These are phyloP conservation scores for Porodaedalea pini DNA, from an alignment of 1,284 basidiomycete species.

Conservation along the genomic window DNA sequence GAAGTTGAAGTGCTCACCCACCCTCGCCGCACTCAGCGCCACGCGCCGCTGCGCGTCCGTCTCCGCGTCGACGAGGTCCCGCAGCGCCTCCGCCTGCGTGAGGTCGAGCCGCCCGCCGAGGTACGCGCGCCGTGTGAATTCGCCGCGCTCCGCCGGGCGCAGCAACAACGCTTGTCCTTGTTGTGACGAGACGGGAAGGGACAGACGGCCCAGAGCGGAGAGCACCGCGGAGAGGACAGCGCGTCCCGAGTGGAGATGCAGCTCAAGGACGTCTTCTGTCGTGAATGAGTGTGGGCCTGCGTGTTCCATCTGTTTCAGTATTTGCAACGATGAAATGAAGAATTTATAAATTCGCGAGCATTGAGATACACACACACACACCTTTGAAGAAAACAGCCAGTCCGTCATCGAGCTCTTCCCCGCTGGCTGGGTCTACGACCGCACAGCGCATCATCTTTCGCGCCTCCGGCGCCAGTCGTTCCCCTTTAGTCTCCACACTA, in stretches of 20 bases:
- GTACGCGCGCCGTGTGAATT: constrained; percentile 84
- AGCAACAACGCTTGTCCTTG: constrained; percentile 40
- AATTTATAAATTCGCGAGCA: not conserved
- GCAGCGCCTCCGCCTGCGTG: constrained; percentile 81
- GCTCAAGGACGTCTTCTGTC: constrained; percentile 76
- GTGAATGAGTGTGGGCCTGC: constrained; percentile 76
- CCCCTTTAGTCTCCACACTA: not conserved
- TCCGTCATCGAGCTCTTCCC: constrained; percentile 73
- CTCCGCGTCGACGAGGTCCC: constrained; percentile 81
- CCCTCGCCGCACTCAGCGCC: constrained; percentile 65
- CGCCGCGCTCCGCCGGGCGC: constrained; percentile 78
- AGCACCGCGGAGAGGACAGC: constrained; percentile 74
- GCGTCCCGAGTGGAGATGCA: constrained; percentile 85
- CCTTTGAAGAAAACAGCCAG: constrained; percentile 80
- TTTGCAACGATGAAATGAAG: not conserved
- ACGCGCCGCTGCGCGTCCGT: constrained; percentile 76
- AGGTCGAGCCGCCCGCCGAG: constrained; percentile 76
- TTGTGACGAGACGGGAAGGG: not conserved
- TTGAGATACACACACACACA: constrained; percentile 30
- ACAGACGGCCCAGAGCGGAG: constrained; percentile 47
- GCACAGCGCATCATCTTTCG: constrained; percentile 70
- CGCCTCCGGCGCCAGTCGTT: constrained; percentile 37
- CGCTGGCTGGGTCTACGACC: constrained; percentile 60
- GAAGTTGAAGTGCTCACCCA: constrained; percentile 32
- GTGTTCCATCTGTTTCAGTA: not conserved